Evolutionary conservation across 345 rosid genomes (phyloP).

Genomic region (Gossypium raimondii): DNA sequence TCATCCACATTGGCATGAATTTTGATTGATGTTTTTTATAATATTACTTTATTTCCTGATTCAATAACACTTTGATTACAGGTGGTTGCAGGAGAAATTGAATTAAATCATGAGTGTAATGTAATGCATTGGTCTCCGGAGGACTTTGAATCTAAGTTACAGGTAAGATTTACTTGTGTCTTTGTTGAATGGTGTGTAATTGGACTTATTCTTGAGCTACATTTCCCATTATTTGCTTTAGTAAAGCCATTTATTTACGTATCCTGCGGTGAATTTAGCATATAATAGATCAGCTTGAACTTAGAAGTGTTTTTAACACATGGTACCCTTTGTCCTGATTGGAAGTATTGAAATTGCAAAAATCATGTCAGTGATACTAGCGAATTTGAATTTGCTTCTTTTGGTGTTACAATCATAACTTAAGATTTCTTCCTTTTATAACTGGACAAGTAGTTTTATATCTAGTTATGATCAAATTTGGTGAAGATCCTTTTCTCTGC

Average conservation of each 20-base stretch:
- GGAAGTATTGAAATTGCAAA: neutral
- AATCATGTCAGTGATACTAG: neutral
- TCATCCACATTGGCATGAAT: neutral
- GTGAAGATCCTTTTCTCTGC: constrained; percentile 10
- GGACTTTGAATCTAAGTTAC: constrained; percentile 93
- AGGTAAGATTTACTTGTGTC: constrained; percentile 35
- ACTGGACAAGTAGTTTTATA: constrained; percentile 2
- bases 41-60: constrained; percentile 11
- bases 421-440: neutral
- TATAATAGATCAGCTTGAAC: neutral
- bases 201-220: neutral
- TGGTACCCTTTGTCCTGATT: neutral
- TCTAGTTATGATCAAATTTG: constrained; percentile 3
- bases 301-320: neutral
- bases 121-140: constrained; percentile 94
- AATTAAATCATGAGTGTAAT: constrained; percentile 80
- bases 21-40: neutral
- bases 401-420: neutral
- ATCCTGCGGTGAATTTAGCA: neutral
- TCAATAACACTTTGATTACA: constrained; percentile 27
- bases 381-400: constrained; percentile 5
- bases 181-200: neutral
- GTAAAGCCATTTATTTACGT: neutral
- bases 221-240: neutral
- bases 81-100: constrained; percentile 99